These are phyloP conservation scores for Aspergillus haitiensis DNA, from an alignment of 495 filamentous ascomycete species.

Conservation along the genomic window DNA sequence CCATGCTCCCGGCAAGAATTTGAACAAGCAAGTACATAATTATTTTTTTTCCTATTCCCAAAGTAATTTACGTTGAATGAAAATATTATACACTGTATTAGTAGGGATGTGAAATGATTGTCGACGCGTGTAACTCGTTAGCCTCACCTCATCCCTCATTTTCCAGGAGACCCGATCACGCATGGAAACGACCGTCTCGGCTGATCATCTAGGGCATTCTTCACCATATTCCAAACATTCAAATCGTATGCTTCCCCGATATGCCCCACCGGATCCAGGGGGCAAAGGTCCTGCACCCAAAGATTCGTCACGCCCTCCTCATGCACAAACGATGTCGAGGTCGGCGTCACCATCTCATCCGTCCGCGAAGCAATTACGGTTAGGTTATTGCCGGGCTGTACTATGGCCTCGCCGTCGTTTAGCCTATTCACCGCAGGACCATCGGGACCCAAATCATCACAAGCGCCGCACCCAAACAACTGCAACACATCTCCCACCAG, in stretches of 20 bases:
- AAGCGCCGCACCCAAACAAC: constrained; percentile 47
- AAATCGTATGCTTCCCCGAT: constrained; percentile 54
- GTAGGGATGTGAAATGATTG: not conserved
- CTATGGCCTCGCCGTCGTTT: constrained; percentile 47
- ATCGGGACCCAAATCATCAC: constrained; percentile 43
- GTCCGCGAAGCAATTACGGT: constrained; percentile 50
- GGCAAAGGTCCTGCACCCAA: constrained; percentile 49
- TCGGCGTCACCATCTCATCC: constrained; percentile 53
- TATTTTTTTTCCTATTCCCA: not conserved
- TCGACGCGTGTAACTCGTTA: not conserved
- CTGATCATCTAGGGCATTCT: constrained; percentile 49
- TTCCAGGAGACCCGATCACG: constrained; percentile 40
- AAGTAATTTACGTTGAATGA: not conserved
- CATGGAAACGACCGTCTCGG: constrained; percentile 39
- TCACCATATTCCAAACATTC: constrained; percentile 55
- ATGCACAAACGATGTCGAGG: constrained; percentile 43
- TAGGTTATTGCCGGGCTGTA: constrained; percentile 47
- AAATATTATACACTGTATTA: not conserved
- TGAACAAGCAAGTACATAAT: too few species aligned
- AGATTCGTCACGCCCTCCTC: constrained; percentile 49
- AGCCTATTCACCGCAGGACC: constrained; percentile 41
- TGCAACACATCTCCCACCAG: constrained; percentile 36
- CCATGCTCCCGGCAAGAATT: not conserved
- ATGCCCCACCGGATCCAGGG: constrained; percentile 50
- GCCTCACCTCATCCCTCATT: constrained; percentile 15